Base-by-base conservation (phyloP, 192 early-diverging fungal species). In the Globomyces pollinis-pini region DNA sequence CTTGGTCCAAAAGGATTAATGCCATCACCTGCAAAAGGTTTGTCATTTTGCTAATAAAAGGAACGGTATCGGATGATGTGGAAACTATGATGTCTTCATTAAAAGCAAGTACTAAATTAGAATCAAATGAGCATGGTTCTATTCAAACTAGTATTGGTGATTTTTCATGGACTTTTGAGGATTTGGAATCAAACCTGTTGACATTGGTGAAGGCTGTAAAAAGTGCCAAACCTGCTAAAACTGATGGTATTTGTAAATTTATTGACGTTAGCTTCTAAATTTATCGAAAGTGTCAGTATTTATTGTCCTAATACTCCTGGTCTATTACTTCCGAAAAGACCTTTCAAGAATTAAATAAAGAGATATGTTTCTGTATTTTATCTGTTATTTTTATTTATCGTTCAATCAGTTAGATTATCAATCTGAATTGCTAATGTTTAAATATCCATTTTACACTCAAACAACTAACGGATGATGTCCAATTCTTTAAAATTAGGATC, bases 1-100 rank as follows among this genome's bases (percentile, higher is more conserved):
- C 67, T 98, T 61, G 94, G 94, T 58, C 94, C 94, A 24, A 91
- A 90, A 66, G 91, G 91, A n/a, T 73, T 98, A 56, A 96, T 98
- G 94, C 94, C 94, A 21, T 93, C 71, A 70, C 75, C 78, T 3
- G 63, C 70, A 11, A 69, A 73, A 51, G 59, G n/a, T n/a, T n/a
- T n/a, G n/a, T n/a, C n/a, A n/a, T n/a, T n/a, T n/a, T n/a, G n/a
- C n/a, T n/a, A n/a, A n/a, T n/a, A n/a, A n/a, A n/a, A n/a, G n/a
- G 42, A 24, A 50, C 55, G 28, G 55, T 57, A n/a, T 20, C 24
- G n/a, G 55, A 57, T 11, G 38, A 57, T 41, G 4, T 57, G 4
- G n/a, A 6, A 16, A 39, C 38, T 24, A 39, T 57, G 55, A 53
- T 44, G 58, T 38, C 6, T 0, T 15, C n/a, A 21, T n/a, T 12